These are phyloP conservation scores for Rhodamnia rubescens DNA, from an alignment of 345 rosid species.

Conservation along the genomic window DNA sequence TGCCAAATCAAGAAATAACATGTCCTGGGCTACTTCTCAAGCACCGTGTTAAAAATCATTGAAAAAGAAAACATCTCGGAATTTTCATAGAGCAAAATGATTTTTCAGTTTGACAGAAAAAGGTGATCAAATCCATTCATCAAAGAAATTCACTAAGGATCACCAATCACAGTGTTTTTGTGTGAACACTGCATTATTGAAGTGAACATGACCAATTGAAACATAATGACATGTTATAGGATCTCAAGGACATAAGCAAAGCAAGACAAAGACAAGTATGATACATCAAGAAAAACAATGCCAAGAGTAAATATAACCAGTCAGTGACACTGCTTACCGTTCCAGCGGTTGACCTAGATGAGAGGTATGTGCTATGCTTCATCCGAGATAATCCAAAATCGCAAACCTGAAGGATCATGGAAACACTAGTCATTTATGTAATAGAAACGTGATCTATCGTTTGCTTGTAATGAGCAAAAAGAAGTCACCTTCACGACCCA, in stretches of 20 bases:
- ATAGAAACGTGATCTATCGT: background rate
- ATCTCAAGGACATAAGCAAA: background rate
- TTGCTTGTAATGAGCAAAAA: slow-evolving; percentile 2
- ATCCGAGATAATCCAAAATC: slow-evolving; percentile 91
- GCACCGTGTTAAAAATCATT: background rate
- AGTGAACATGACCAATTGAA: background rate
- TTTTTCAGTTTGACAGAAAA: background rate
- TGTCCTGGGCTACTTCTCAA: background rate
- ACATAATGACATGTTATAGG: background rate
- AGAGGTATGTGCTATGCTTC: slow-evolving; percentile 89
- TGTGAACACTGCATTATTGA: background rate
- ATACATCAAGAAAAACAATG: background rate
- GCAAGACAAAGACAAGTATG: background rate
- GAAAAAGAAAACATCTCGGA: background rate
- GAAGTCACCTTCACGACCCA: slow-evolving; percentile 81
- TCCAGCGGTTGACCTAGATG: slow-evolving; percentile 93
- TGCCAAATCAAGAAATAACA: background rate
- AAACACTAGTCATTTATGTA: background rate
- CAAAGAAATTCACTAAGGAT: background rate
- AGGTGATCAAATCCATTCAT: background rate
- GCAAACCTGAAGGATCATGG: slow-evolving; percentile 45
- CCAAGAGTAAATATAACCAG: background rate
- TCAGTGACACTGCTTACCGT: slow-evolving; percentile 31
- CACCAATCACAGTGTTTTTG: background rate
- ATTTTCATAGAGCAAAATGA: background rate